Base-by-base conservation (phyloP, 371 early-diverging fungal genomes). In the Syncephalastrum sp. region DNA sequence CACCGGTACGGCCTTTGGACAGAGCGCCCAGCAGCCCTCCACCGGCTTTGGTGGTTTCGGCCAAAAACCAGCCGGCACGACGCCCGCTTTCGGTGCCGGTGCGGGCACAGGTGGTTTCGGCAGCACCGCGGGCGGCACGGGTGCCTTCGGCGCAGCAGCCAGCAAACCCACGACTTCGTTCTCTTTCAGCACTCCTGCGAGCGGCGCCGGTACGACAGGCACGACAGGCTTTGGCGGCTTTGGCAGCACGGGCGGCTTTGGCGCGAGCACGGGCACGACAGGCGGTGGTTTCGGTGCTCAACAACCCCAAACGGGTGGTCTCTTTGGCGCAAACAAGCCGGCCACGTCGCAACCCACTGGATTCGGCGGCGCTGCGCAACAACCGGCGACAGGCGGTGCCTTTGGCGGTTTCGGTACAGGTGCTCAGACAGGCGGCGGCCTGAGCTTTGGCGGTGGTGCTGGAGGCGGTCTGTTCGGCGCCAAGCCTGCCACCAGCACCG, bases 321-420 rank as follows among this genome's bases (percentile, higher is more conserved):
- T 83, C 17, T 86, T 87, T 64, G 90, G 90, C 12, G 74, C 75
- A 15, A 64, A 79, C n/a, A 69, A 74, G 19, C 64, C 86, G 19
- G 69, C 79, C 42, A 62, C 82, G 3, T 74, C 77, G 29, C 57
- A 76, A 4, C 71, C 77, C 0, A 56, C 75, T 7, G 27, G 27
- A n/a, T 57, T 79, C 45, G 83, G 85, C 63, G 82, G 83, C n/a
- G 61, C 60, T 29, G 53, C 67, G 25, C 70, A 42, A 42, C 67
- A 16, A 54, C 65, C 42, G 54, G 65, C 24, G 52, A 73, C 42
- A 50, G 76, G 29, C 59, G 82, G 85, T 41, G 3, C 7, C 15
- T 72, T 72, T 64, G 72, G 72, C 6, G 63, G 69, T 6, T 65
- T 69, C 13, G 61, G 78, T 12, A 59, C 66, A 17, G 58, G 65